Percentiles rank a stretch among this genome's conserved stretches.
phyloP scores from a whole-genome alignment of 1,139 yeast genomes.

The Magnusiomyces sp. region DNA sequence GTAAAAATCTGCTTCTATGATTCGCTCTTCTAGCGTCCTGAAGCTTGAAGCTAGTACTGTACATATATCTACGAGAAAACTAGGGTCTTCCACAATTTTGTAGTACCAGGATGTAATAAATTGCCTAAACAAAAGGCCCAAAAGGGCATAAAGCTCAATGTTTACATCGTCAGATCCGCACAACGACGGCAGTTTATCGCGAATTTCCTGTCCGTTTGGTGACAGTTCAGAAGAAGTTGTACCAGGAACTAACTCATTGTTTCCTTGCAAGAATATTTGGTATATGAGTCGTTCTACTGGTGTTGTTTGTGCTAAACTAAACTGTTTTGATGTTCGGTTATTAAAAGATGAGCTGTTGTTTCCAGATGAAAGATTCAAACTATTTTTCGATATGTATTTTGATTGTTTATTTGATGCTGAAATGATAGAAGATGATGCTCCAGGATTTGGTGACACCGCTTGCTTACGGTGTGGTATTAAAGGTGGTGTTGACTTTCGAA shows the following conservation, averaged over 20 bases:
- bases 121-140: conserved; percentile 38
- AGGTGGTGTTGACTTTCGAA: no score
- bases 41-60: conserved; percentile 34
- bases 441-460: no score
- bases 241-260: no score
- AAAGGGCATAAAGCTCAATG: conserved; percentile 37
- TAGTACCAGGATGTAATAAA: conserved; percentile 42
- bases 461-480: no score
- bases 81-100: conserved; percentile 35
- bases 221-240: conserved; percentile 6
- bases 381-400: neutral
- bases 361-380: neutral
- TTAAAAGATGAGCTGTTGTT: neutral
- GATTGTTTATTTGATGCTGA: no score
- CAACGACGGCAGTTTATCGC: conserved; percentile 10
- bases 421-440: no score
- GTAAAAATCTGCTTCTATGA: conserved; percentile 29
- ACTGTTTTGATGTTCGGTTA: neutral
- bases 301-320: neutral
- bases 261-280: conserved; percentile 9
- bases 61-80: conserved; percentile 35
- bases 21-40: conserved; percentile 32
- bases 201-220: conserved; percentile 9
- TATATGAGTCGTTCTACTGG: conserved; percentile 10
- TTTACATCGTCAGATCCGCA: conserved; percentile 31